These are phyloP conservation scores for Candida broadrunensis DNA, from an alignment of 805 yeast species.

Conservation along the genomic window DNA sequence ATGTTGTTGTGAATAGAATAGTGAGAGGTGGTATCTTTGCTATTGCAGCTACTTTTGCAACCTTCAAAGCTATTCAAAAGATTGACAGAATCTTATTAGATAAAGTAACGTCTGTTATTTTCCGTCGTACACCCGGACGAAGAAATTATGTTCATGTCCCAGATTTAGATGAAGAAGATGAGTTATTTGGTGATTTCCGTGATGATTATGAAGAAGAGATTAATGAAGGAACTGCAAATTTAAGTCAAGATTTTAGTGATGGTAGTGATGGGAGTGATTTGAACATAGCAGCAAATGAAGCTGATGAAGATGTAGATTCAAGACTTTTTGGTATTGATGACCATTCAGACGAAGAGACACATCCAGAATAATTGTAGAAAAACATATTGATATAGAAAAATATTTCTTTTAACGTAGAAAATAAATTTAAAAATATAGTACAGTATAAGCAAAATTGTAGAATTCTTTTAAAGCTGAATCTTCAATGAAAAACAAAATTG, in stretches of 20 bases:
- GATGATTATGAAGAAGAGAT: constrained; percentile 39
- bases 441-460: no score
- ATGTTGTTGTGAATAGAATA: constrained; percentile 54
- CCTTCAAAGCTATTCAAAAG: constrained; percentile 29
- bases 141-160: constrained; percentile 43
- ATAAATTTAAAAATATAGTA: no score
- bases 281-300: constrained; percentile 3
- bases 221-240: constrained; percentile 23
- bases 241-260: constrained; percentile 14
- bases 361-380: no score
- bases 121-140: constrained; percentile 37
- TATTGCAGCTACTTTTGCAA: constrained; percentile 39
- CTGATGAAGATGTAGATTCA: constrained; percentile 17
- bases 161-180: constrained; percentile 35
- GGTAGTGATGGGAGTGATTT: constrained; percentile 14
- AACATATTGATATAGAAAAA: no score
- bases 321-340: constrained; percentile 32
- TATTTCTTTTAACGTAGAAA: no score
- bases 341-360: constrained; percentile 13
- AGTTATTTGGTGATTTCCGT: constrained; percentile 38
- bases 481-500: no score
- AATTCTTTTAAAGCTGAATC: no score
- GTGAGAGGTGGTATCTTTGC: constrained; percentile 55
- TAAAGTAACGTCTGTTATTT: constrained; percentile 22
- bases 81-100: constrained; percentile 33